These are phyloP conservation scores for Heterobasidion irregulare DNA, from an alignment of 1,284 basidiomycete genomes.

Conservation along the genomic window DNA sequence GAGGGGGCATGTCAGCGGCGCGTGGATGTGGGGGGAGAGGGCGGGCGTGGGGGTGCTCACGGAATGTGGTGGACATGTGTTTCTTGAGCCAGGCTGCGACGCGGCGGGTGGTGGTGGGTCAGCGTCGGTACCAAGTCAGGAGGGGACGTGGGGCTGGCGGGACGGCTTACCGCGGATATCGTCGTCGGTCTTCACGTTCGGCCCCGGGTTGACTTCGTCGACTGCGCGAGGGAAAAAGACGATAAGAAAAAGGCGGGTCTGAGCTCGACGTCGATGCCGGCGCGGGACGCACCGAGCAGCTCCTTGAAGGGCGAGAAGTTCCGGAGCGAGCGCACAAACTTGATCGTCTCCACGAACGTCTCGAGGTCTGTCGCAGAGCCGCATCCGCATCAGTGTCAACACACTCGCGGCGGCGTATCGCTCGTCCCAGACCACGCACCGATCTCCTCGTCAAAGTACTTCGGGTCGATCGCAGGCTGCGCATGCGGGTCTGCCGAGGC, in stretches of 20 bases:
- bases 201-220: slow-evolving; percentile 31
- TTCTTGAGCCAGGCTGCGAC: slow-evolving; percentile 1
- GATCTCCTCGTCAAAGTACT: slow-evolving; percentile 38
- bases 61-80: slow-evolving; percentile 1
- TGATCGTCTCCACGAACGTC: slow-evolving; percentile 33
- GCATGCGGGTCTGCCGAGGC: slow-evolving; percentile 28
- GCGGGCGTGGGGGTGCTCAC: background rate
- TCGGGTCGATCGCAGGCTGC: slow-evolving; percentile 37
- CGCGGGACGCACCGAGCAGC: slow-evolving; percentile 18
- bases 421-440: slow-evolving; percentile 20
- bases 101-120: background rate
- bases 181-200: slow-evolving; percentile 11
- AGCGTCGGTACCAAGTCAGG: no score
- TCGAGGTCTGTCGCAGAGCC: slow-evolving; percentile 25
- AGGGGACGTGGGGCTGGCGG: no score
- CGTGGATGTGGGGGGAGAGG: no score
- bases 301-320: slow-evolving; percentile 35
- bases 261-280: background rate
- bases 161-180: slow-evolving; percentile 1
- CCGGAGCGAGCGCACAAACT: slow-evolving; percentile 36
- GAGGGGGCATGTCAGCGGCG: no score
- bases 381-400: background rate
- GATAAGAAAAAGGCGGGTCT: background rate
- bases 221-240: background rate
- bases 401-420: no score